Base-by-base conservation (phyloP, 2,329 filamentous ascomycete genomes). In the Colletotrichum chrysophilum region DNA sequence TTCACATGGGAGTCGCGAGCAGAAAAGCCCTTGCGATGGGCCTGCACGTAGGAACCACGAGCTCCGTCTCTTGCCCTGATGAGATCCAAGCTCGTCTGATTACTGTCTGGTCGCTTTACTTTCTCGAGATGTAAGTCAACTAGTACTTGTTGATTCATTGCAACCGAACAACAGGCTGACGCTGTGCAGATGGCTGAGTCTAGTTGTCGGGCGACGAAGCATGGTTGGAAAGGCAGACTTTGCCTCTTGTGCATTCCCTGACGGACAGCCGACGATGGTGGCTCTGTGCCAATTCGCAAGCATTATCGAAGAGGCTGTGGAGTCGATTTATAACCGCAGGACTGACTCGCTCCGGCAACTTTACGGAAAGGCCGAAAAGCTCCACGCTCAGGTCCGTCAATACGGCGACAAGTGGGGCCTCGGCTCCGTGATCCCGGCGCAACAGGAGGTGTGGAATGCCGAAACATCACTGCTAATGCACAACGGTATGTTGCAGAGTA, bases 21-120 rank as follows among this genome's bases (percentile, higher is more conserved):
- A 66, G 81, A 4, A 82, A 80, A 55, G 81, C 80, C 12, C 78
- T 81, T 16, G 80, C 81, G 3, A 78, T 82, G 71, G 81, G 81
- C 5, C 68, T 82, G 13, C 80, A 82, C 34, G 78, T 78, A 13
- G 80, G 82, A 61, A 79, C 74, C 13, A 73, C 76, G 10, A 76
- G 75, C 18, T 73, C 72, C 5, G 52, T 78, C 2, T 70, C 75
- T 5, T 74, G 76, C 3, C 70, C 77, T 4, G 78, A 80, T 56
- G 76, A 76, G 26, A 62, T 80, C 4, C 76, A 82, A 60, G 79
- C 79, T 30, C 78, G 78, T 5, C 77, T 80, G 3, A 76, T 76
- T 2, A 82, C 81, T 1, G 72, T 82, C 13, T 82, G 81, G 81
- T 78, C 77, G 16, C 78, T 82, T 2, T 82, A 82, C 61, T 80